Percentiles rank a stretch among this genome's conserved stretches.
Conservation (phyloP, 164 flowering plant species). For the Magnolia officinalis region DNA sequence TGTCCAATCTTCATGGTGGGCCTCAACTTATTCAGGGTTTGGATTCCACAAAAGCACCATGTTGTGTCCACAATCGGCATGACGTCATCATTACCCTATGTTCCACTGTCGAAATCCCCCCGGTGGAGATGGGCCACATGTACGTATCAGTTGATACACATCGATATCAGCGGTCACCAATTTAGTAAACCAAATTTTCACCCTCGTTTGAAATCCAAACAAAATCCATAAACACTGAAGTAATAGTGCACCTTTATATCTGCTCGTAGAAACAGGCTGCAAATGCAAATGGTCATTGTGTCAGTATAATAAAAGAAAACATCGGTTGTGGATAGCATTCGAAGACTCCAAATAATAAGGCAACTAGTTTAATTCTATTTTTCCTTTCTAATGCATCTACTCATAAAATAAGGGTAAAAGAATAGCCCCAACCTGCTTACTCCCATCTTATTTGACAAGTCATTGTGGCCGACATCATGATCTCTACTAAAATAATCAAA, state of each 20-base stretch:
- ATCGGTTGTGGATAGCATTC: background rate
- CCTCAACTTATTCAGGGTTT: no score
- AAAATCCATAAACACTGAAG: background rate
- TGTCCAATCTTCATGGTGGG: no score
- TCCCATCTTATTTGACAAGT: slow-evolving; percentile 38
- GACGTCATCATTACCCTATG: no score
- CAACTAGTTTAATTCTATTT: background rate
- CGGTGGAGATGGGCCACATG: no score
- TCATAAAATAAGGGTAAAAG: slow-evolving; percentile 2
- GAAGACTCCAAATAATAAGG: background rate
- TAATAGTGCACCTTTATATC: slow-evolving; percentile 73
- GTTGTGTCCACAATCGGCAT: no score
- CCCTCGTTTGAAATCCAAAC: background rate
- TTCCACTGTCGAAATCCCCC: no score
- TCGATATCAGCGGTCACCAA: no score
- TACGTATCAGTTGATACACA: no score
- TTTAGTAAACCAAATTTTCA: no score
- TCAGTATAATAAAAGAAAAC: background rate
- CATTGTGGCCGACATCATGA: slow-evolving; percentile 16
- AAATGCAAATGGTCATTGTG: slow-evolving; percentile 17
- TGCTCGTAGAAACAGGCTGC: slow-evolving; percentile 85
- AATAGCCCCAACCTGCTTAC: slow-evolving; percentile 52
- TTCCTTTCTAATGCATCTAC: background rate
- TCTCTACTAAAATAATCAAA: slow-evolving; percentile 57
- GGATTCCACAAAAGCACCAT: no score